Percentiles rank a stretch among this genome's conserved stretches.
Evolutionary conservation across 1,284 basidiomycete genomes (phyloP).

Genomic region (Sutorius eximius): DNA sequence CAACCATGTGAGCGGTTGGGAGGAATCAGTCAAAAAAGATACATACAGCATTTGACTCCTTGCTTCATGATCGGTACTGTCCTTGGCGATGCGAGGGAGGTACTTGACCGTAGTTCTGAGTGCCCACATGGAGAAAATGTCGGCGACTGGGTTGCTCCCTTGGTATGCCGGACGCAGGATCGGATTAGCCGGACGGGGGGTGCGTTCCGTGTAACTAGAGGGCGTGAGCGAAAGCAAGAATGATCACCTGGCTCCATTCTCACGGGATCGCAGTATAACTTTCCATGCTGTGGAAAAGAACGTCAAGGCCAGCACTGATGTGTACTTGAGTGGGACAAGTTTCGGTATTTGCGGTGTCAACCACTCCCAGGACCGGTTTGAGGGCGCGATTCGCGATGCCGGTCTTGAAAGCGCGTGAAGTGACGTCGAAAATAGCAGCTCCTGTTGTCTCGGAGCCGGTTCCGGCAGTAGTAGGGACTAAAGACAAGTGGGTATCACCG

Average conservation of each 20-base stretch:
- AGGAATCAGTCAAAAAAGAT: neutral
- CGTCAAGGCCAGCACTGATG: conserved; percentile 90
- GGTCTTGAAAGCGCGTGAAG: conserved; percentile 91
- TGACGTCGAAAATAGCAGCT: conserved; percentile 94
- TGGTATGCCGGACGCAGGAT: conserved; percentile 92
- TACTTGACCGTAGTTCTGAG: conserved; percentile 88
- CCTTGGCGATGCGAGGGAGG: conserved; percentile 83
- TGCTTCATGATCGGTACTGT: conserved; percentile 80
- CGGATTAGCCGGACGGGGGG: conserved; percentile 87
- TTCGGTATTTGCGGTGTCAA: conserved; percentile 84
- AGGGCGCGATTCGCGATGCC: conserved; percentile 92
- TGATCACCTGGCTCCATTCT: conserved; percentile 25
- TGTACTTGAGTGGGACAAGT: conserved; percentile 85
- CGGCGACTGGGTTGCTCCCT: conserved; percentile 93
- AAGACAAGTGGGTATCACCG: neutral
- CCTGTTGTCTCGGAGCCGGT: conserved; percentile 98
- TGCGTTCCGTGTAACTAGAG: conserved; percentile 82
- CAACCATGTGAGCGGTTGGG: conserved; percentile 1
- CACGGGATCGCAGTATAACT: conserved; percentile 89
- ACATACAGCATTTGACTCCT: conserved; percentile 88
- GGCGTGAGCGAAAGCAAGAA: conserved; percentile 2
- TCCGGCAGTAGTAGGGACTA: conserved; percentile 92
- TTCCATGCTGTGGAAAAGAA: conserved; percentile 93
- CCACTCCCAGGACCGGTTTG: conserved; percentile 82
- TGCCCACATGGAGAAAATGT: conserved; percentile 96